Evolutionary conservation across 2,329 filamentous ascomycete genomes (phyloP), one percentile per base, ranked within the genome.

Genomic region (Fragosphaeria purpurea): DNA sequence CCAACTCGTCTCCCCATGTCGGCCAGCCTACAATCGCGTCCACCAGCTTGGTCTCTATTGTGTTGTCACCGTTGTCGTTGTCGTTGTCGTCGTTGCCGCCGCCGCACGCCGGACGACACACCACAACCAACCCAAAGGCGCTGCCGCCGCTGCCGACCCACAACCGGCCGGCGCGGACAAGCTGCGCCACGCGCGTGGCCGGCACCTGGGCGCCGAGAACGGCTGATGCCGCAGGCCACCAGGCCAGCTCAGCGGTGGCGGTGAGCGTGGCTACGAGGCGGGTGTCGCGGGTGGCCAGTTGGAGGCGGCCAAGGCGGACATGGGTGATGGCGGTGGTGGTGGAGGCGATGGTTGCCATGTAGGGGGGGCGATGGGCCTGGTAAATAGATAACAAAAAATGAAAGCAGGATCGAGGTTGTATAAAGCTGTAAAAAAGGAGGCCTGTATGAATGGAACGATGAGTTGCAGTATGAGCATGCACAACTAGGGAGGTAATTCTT

Each of bases 161-260:
- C 4, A 57, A 42, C 4, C 51, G 52, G 37, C 56, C 56, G 4
- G 51, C 49, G 1, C 50, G 52, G n/a, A 55, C 51, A 1, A 57
- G 54, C 33, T 53, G 45, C 2, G 50, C 52, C 1, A 57, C 56
- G 6, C 53, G 52, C 2, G 44, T 48, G 6, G 56, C 56, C 1
- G 56, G 32, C 0, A 53, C 54, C 2, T 9, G 22, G 4, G 38
- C 12, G 7, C 41, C 52, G 7, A 51, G 44, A 13, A 56, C 42
- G 22, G 12, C 43, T 3, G 44, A 31, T 1, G 13, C 43, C 6
- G 50, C 40, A 1, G 47, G 13, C 38, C 6, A 9, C 55, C 55
- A 57, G n/a, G 33, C 42, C n/a, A 58, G 53, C 39, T 54, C 53
- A 13, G 55, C 56, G 1, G 46, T 46, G 7, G 47, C 48, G 1